A percentile compares a stretch with the other conserved stretches of the same genome.
Evolutionary conservation across 495 filamentous ascomycete genomes (phyloP).

Genomic region (Friedmanniomyces simplex): DNA sequence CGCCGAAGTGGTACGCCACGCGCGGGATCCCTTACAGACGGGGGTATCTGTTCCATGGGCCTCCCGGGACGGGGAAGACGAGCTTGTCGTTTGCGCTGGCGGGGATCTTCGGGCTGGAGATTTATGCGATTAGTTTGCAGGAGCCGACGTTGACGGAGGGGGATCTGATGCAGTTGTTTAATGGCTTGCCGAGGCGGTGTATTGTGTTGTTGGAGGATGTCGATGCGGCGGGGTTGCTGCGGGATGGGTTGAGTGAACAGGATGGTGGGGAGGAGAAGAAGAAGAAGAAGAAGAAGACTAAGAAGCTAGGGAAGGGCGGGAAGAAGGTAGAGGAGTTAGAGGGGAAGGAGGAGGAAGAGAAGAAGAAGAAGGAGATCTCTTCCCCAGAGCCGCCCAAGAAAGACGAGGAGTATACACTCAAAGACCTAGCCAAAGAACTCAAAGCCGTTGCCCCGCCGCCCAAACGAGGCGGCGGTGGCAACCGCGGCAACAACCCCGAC

Average conservation of each 20-base stretch:
- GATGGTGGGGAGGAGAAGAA: slow-evolving; percentile 3
- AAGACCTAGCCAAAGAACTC: slow-evolving; percentile 18
- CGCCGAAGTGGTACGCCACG: slow-evolving; percentile 62
- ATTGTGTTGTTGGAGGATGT: slow-evolving; percentile 68
- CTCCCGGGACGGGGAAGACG: slow-evolving; percentile 35
- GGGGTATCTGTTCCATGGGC: slow-evolving; percentile 35
- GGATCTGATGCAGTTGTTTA: slow-evolving; percentile 58
- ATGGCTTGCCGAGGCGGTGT: slow-evolving; percentile 54
- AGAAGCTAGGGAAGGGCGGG: background rate
- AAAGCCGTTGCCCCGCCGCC: slow-evolving; percentile 11
- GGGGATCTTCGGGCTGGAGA: slow-evolving; percentile 57
- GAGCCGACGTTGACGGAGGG: slow-evolving; percentile 59
- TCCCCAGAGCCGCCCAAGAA: background rate
- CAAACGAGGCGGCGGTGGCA: slow-evolving; percentile 1
- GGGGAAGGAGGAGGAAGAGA: background rate
- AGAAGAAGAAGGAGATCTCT: slow-evolving; percentile 6
- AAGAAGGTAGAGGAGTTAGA: slow-evolving; percentile 2
- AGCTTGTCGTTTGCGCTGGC: slow-evolving; percentile 50
- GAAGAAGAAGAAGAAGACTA: background rate
- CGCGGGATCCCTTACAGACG: slow-evolving; percentile 43
- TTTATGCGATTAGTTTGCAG: slow-evolving; percentile 58
- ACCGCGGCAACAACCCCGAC: background rate
- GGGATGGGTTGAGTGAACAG: slow-evolving; percentile 29
- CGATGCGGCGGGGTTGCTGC: slow-evolving; percentile 59
- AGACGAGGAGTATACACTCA: slow-evolving; percentile 16